These are phyloP conservation scores for Niebla homalea DNA, from an alignment of 495 filamentous ascomycete genomes.

Conservation along the genomic window DNA sequence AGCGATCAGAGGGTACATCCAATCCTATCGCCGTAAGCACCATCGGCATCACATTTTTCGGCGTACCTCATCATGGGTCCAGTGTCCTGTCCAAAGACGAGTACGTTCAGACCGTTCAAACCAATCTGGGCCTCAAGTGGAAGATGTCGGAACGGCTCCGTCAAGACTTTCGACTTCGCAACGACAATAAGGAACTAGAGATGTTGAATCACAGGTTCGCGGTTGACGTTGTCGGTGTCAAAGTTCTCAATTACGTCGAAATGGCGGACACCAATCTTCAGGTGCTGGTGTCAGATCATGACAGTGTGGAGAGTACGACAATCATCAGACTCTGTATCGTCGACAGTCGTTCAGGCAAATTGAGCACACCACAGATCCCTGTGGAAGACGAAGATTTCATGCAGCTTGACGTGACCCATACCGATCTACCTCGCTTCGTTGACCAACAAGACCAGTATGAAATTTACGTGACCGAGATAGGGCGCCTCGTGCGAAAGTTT, in stretches of 20 bases:
- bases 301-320: slow-evolving; percentile 22
- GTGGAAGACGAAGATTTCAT: slow-evolving; percentile 15
- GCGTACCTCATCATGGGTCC: slow-evolving; percentile 50
- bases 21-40: slow-evolving; percentile 38
- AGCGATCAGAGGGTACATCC: slow-evolving; percentile 13
- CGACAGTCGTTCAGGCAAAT: slow-evolving; percentile 13
- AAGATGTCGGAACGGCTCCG: slow-evolving; percentile 37
- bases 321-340: slow-evolving; percentile 22
- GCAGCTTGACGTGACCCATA: slow-evolving; percentile 10
- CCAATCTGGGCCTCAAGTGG: slow-evolving; percentile 40
- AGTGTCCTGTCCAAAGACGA: slow-evolving; percentile 48
- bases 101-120: slow-evolving; percentile 40
- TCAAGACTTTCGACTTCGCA: slow-evolving; percentile 35
- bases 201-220: slow-evolving; percentile 43
- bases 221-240: slow-evolving; percentile 45
- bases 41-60: slow-evolving; percentile 49
- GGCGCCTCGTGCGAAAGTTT: slow-evolving; percentile 5
- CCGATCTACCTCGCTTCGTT: slow-evolving; percentile 6
- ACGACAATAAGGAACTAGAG: slow-evolving; percentile 28
- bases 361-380: slow-evolving; percentile 13
- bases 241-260: slow-evolving; percentile 56
- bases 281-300: slow-evolving; percentile 19
- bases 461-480: slow-evolving; percentile 7
- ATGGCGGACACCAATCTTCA: slow-evolving; percentile 47
- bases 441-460: slow-evolving; percentile 8